Evolutionary conservation across 495 filamentous ascomycete genomes (phyloP), one percentile per base, ranked within the genome.

Genomic region (Xylaria intraflava): DNA sequence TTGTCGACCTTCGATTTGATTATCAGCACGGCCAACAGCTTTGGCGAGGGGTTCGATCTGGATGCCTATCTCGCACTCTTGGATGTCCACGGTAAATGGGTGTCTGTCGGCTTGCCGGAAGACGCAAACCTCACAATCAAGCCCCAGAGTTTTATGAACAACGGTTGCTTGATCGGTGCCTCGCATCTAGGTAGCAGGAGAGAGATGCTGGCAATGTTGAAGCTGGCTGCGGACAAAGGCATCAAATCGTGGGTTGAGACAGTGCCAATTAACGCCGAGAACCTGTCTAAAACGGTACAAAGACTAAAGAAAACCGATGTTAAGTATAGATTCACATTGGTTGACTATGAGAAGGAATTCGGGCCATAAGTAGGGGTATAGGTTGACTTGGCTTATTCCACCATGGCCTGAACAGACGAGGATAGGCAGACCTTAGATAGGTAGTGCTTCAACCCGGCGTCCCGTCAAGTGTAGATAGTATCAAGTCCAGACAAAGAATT

Each of bases 61-160:
- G 64, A 73, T 43, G 79, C 83, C 9, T 95, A 95, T 65, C 74
- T 94, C 56, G 79, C 77, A 43, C 80, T 89, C 55, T 78, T 96
- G 59, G 88, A 90, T 66, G 82, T 95, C 51, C 89, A 90, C 67
- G 89, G 87, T 51, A 79, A 76, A 52, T 92, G 89, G 81, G 78
- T 95, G 53, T 85, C 82, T 49, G 88, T 93, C 36, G 90, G 91
- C 1, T 70, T 95, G 55, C 90, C 90, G 2, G 89, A 95, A 62
- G 82, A 85, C 35, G 81, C 84, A n/a, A 78, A 89, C 1, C 82
- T 88, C 39, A 70, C 77, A 48, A 78, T 96, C 53, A 84, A 81
- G 71, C 86, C 86, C 33, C 87, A 89, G 74, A 85, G 83, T 49
- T 82, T 96, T 60, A 75, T 87, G 46, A 65, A 66, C 39, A 92